Conservation (phyloP, 2,329 filamentous ascomycete species). For the Plectosphaerella sp. region DNA sequence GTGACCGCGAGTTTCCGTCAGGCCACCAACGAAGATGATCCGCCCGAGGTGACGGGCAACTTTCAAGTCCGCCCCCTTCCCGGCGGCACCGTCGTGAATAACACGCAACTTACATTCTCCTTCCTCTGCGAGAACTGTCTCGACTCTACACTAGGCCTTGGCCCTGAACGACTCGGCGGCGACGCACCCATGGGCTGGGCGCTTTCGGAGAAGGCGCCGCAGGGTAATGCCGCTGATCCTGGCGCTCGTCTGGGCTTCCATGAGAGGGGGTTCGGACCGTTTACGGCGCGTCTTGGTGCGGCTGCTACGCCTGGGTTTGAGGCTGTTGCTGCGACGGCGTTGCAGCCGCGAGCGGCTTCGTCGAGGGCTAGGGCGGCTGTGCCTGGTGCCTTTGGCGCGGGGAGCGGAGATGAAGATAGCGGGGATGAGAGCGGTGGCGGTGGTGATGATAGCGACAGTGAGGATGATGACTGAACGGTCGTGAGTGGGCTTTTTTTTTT, state of each 20-base stretch:
- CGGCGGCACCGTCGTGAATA: slow-evolving; percentile 36
- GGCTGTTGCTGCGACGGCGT: slow-evolving; percentile 33
- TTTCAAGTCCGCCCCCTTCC: slow-evolving; percentile 34
- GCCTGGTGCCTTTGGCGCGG: slow-evolving; percentile 11
- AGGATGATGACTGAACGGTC: slow-evolving; percentile 10
- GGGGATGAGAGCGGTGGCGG: slow-evolving; percentile 9
- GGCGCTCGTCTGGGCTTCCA: slow-evolving; percentile 23
- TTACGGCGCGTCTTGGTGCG: slow-evolving; percentile 23
- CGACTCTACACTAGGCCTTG: slow-evolving; percentile 20
- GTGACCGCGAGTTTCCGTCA: slow-evolving; percentile 38
- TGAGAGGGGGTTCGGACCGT: slow-evolving; percentile 23
- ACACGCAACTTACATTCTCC: slow-evolving; percentile 37
- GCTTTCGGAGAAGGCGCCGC: slow-evolving; percentile 17
- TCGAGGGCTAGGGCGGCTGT: slow-evolving; percentile 10
- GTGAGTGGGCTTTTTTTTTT: background rate
- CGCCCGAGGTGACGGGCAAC: slow-evolving; percentile 34
- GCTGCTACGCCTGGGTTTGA: slow-evolving; percentile 30
- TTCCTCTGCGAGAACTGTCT: slow-evolving; percentile 38
- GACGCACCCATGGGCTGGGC: slow-evolving; percentile 31
- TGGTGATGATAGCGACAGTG: slow-evolving; percentile 20
- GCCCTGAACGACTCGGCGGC: slow-evolving; percentile 14
- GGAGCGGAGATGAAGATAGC: slow-evolving; percentile 10
- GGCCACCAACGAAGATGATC: slow-evolving; percentile 36
- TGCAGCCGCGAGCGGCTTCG: slow-evolving; percentile 22
- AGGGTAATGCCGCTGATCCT: slow-evolving; percentile 15